These are phyloP conservation scores for Monotropa hypopitys DNA, from an alignment of 179 eudicot species.

Conservation along the genomic window DNA sequence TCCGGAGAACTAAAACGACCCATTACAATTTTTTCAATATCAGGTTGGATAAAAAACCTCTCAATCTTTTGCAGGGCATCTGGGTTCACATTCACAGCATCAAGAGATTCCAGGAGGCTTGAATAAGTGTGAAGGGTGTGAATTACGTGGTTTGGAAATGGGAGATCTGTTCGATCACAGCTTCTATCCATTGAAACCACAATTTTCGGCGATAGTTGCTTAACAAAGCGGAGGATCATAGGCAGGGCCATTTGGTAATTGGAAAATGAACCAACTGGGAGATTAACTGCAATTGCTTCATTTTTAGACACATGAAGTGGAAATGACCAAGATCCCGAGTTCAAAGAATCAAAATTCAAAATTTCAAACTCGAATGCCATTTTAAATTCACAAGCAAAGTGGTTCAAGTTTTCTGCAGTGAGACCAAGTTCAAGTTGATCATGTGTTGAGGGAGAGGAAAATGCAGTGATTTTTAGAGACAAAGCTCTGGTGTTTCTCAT, in stretches of 20 bases:
- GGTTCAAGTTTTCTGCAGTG: slow-evolving; percentile 48
- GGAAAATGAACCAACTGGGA: slow-evolving; percentile 57
- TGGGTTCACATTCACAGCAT: slow-evolving; percentile 45
- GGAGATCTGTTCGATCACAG: slow-evolving; percentile 56
- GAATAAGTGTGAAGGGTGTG: slow-evolving; percentile 60
- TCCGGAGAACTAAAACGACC: slow-evolving; percentile 48
- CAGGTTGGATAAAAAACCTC: slow-evolving; percentile 69
- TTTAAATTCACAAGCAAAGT: slow-evolving; percentile 54
- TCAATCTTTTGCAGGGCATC: slow-evolving; percentile 60
- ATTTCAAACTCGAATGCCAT: slow-evolving; percentile 59
- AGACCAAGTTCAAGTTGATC: slow-evolving; percentile 66
- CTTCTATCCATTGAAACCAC: slow-evolving; percentile 73
- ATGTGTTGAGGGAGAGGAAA: slow-evolving; percentile 44
- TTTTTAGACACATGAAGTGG: slow-evolving; percentile 35
- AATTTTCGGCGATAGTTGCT: slow-evolving; percentile 62
- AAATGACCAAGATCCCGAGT: slow-evolving; percentile 41
- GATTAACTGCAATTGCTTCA: slow-evolving; percentile 67
- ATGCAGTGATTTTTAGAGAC: slow-evolving; percentile 60
- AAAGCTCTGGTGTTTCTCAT: slow-evolving; percentile 45
- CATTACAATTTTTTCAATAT: slow-evolving; percentile 45
- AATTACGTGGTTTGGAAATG: slow-evolving; percentile 63
- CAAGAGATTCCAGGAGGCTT: slow-evolving; percentile 62
- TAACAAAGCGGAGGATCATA: slow-evolving; percentile 51
- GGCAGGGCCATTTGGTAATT: slow-evolving; percentile 36
- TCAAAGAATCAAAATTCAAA: slow-evolving; percentile 46